phyloP scores from a whole-genome alignment of 805 yeast genomes.

The Yarrowia deformans region DNA sequence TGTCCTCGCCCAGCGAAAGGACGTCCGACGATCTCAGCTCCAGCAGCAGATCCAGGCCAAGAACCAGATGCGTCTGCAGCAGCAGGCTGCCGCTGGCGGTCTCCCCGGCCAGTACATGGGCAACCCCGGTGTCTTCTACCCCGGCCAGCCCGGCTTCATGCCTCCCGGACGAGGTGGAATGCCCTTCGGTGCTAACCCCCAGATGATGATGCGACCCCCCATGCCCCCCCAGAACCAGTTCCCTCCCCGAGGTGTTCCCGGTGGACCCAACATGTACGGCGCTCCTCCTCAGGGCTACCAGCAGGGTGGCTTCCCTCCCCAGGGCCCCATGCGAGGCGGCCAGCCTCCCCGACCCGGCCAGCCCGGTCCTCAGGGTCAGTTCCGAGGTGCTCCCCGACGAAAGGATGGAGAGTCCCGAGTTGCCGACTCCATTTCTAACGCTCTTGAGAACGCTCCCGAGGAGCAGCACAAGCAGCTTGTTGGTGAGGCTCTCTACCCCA shows the following conservation, averaged over 20 bases:
- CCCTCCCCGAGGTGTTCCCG: conserved; percentile 69
- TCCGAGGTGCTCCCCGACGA: conserved; percentile 41
- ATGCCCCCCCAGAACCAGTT: conserved; percentile 53
- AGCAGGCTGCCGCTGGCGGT: conserved; percentile 78
- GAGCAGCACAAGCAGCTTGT: conserved; percentile 96
- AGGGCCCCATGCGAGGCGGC: conserved; percentile 47
- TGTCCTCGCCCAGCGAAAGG: conserved; percentile 98
- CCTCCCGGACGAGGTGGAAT: conserved; percentile 78
- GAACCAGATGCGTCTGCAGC: conserved; percentile 98
- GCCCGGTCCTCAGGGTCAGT: conserved; percentile 40
- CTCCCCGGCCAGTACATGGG: conserved; percentile 84
- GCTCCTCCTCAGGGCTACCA: conserved; percentile 75
- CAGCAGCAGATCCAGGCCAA: conserved; percentile 98
- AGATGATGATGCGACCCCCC: conserved; percentile 51
- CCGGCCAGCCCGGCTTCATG: conserved; percentile 76
- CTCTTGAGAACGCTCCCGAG: conserved; percentile 72
- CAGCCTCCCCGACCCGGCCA: conserved; percentile 46
- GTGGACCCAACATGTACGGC: conserved; percentile 77
- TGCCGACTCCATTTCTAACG: conserved; percentile 62
- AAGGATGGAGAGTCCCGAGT: conserved; percentile 42
- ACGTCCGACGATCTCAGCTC: conserved; percentile 94
- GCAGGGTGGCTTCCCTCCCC: conserved; percentile 50
- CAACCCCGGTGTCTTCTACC: conserved; percentile 79
- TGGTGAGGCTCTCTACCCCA: conserved; percentile 97
- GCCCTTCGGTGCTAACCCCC: conserved; percentile 53